Evolutionary conservation across 331 rosid species (phyloP).

Genomic region (Acacia concinna): DNA sequence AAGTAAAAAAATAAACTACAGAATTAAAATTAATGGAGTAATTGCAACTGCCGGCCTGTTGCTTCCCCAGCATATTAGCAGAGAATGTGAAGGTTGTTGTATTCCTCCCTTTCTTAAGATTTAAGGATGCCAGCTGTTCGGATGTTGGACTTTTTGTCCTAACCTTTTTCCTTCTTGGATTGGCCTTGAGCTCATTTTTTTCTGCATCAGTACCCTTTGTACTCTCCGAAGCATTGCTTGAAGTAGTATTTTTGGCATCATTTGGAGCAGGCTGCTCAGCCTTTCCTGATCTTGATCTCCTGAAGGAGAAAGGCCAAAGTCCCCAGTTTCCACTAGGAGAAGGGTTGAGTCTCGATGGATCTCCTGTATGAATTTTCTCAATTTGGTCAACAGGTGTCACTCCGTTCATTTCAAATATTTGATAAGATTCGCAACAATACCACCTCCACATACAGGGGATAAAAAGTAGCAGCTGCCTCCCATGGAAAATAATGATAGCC

Average conservation of each 20-base stretch:
- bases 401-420: conserved; percentile 32
- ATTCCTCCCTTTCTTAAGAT: conserved; percentile 83
- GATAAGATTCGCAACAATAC: conserved; percentile 33
- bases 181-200: conserved; percentile 35
- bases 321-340: conserved; percentile 70
- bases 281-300: conserved; percentile 48
- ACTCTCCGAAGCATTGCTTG: conserved; percentile 47
- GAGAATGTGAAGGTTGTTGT: conserved; percentile 68
- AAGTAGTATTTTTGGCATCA: conserved; percentile 37
- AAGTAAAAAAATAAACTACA: not conserved
- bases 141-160: conserved; percentile 66
- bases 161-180: conserved; percentile 46
- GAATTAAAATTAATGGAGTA: conserved; percentile 10
- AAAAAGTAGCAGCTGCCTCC: conserved; percentile 37
- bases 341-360: conserved; percentile 42
- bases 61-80: conserved; percentile 70
- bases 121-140: conserved; percentile 83
- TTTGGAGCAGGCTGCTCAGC: conserved; percentile 38
- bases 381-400: conserved; percentile 41
- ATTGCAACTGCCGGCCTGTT: conserved; percentile 52
- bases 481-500: conserved; percentile 34
- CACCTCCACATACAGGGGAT: conserved; percentile 18
- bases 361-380: conserved; percentile 64
- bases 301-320: conserved; percentile 80
- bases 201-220: conserved; percentile 29